These are phyloP conservation scores for Salvia sclarea DNA, from an alignment of 305 asterid species.

Conservation along the genomic window DNA sequence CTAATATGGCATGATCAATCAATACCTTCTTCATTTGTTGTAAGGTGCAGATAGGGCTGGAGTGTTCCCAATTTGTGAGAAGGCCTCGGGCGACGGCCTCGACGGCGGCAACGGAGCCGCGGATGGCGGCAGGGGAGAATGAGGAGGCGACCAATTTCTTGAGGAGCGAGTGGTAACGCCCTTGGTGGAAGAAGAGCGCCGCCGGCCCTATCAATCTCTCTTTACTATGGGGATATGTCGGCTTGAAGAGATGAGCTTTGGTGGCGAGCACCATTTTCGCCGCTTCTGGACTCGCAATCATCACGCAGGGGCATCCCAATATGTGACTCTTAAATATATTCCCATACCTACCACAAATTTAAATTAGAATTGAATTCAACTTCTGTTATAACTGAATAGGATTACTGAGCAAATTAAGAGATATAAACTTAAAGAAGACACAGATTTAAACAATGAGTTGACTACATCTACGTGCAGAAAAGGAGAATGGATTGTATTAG, in stretches of 20 bases:
- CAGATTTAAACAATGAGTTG: no score
- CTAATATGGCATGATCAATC: no score
- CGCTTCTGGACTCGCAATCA: slow-evolving; percentile 69
- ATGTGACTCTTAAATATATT: slow-evolving; percentile 68
- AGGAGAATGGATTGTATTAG: no score
- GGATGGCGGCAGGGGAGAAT: slow-evolving; percentile 47
- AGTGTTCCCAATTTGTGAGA: slow-evolving; percentile 50
- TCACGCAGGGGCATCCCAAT: slow-evolving; percentile 75
- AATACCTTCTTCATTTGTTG: slow-evolving; percentile 66
- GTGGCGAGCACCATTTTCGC: slow-evolving; percentile 57
- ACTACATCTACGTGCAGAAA: no score
- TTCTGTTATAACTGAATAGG: no score
- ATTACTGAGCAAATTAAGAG: no score
- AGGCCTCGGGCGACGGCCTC: slow-evolving; percentile 44
- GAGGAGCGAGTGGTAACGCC: slow-evolving; percentile 53
- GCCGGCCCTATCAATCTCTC: slow-evolving; percentile 64
- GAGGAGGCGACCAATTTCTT: slow-evolving; percentile 57
- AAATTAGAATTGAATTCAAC: no score
- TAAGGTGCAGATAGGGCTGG: slow-evolving; percentile 41
- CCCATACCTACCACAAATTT: slow-evolving; percentile 49
- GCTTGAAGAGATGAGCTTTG: slow-evolving; percentile 64
- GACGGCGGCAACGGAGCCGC: slow-evolving; percentile 40
- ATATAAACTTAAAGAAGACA: no score
- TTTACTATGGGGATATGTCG: slow-evolving; percentile 69
- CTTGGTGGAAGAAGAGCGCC: slow-evolving; percentile 70